Conservation (phyloP, 2,329 filamentous ascomycete species). For the Fusarium sp. region DNA sequence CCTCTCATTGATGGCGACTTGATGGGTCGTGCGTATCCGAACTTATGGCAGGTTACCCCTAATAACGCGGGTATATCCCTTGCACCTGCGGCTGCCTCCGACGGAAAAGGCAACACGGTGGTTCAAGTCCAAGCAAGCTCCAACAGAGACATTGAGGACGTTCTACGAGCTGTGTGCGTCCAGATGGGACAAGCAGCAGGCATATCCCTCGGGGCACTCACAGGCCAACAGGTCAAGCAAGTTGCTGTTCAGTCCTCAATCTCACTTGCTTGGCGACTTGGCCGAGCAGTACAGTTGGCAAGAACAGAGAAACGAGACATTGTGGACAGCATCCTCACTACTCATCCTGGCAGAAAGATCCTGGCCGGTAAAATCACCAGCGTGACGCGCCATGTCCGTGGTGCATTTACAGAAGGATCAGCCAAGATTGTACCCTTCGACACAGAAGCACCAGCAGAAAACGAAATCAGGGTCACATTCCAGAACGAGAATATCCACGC, state of each 20-base stretch:
- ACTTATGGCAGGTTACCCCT: constrained; percentile 22
- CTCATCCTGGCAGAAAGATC: not conserved
- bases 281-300: not conserved
- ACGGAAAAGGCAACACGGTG: constrained; percentile 12
- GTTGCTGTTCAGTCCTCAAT: not conserved
- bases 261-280: not conserved
- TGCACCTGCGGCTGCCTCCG: constrained; percentile 8
- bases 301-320: not conserved
- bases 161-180: not conserved
- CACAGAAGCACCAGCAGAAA: rapidly evolving
- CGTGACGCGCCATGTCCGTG: not conserved
- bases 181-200: not conserved
- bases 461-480: not conserved
- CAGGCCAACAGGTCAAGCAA: not conserved
- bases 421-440: not conserved
- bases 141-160: not conserved
- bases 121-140: not conserved
- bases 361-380: not conserved
- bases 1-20: constrained; percentile 25
- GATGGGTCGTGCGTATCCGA: constrained; percentile 33
- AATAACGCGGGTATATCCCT: not conserved
- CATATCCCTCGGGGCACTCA: not conserved
- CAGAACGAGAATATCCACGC: not conserved
- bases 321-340: not conserved
- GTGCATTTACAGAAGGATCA: not conserved